Evolutionary conservation across 1,139 yeast genomes (phyloP), one percentile per base, ranked within the genome.

Genomic region (Geotrichum reessii): DNA sequence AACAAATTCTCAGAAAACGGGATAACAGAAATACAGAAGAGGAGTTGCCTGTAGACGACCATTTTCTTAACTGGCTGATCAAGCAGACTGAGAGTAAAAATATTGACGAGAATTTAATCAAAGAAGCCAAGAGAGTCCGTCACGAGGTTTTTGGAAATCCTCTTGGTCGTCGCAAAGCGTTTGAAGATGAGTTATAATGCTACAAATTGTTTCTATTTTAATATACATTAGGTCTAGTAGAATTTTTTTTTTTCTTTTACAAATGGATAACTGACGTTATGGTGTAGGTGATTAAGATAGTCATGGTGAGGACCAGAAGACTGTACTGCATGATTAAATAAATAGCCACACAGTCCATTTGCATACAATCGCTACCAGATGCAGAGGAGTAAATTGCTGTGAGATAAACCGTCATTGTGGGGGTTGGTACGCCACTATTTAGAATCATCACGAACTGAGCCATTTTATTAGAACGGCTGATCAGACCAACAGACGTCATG

Each of bases 271-370:
- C 55, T 11, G 47, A 27, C 0, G 50, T 74, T 54, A 75, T 63
- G 1, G 76, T 68, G 55, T 74, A 75, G 14, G 76, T 71, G 58
- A 75, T 70, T 19, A 74, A 58, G 44, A 73, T 66, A 9, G 95
- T 91, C 62, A 88, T 72, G 9, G 89, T 78, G 24, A 88, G 67
- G 56, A 81, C 81, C 61, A 88, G 73, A 6, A 82, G 65, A 2
- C 81, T 70, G 67, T 91, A 91, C 68, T 89, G 95, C 56, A 80
- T 78, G 62, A 91, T 81, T 63, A 89, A 80, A 48, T 83, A 78
- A 14, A 87, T 77, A 0, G 96, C 95, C 62, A 91, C 76, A 69
- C 92, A 86, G 67, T 91, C 95, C 86, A 91, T 84, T 71, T 89
- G 96, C n/a, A 84, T 67, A 67, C 85, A 86, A 27, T 69, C 71